A percentile compares a stretch with the other conserved stretches of the same genome.
Conservation (phyloP, 768 basidiomycete genomes). For the Termitomyces sp. region DNA sequence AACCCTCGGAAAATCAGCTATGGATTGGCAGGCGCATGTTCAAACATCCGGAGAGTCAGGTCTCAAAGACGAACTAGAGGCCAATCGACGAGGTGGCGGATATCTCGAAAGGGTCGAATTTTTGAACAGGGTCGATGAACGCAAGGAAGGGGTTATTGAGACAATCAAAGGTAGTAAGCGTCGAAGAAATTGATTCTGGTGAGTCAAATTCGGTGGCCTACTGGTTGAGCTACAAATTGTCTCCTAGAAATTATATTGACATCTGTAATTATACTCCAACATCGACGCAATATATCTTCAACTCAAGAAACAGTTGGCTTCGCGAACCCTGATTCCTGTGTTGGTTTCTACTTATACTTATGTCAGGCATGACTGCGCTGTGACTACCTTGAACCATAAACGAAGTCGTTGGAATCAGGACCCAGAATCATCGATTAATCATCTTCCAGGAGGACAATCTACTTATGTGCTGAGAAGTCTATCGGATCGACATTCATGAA, state of each 20-base stretch:
- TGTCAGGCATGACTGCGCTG: too few species aligned
- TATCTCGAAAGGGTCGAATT: slow-evolving; percentile 88
- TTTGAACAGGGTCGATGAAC: slow-evolving; percentile 67
- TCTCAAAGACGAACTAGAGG: slow-evolving; percentile 69
- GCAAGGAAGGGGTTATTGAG: slow-evolving; percentile 65
- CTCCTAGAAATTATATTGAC: not conserved
- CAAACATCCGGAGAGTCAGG: slow-evolving; percentile 35
- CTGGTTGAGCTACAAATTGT: not conserved
- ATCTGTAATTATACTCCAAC: not conserved
- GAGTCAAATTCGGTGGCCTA: not conserved
- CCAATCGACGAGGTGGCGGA: slow-evolving; percentile 70
- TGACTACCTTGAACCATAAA: too few species aligned
- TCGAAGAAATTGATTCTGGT: slow-evolving; percentile 23
- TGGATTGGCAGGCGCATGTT: slow-evolving; percentile 81
- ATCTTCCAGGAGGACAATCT: too few species aligned
- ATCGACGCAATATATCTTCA: not conserved
- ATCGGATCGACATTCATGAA: too few species aligned
- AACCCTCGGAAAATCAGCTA: slow-evolving; percentile 80
- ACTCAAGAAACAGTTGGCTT: not conserved
- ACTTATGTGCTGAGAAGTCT: too few species aligned
- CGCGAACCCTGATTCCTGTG: not conserved
- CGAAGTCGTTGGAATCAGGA: too few species aligned
- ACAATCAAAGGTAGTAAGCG: slow-evolving; percentile 55
- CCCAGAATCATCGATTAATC: too few species aligned
- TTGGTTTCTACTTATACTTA: too few species aligned